Evolutionary conservation across 192 early-diverging fungal species (phyloP), one percentile per base, ranked within the genome.

Genomic region (Entomortierella chlamydospora): DNA sequence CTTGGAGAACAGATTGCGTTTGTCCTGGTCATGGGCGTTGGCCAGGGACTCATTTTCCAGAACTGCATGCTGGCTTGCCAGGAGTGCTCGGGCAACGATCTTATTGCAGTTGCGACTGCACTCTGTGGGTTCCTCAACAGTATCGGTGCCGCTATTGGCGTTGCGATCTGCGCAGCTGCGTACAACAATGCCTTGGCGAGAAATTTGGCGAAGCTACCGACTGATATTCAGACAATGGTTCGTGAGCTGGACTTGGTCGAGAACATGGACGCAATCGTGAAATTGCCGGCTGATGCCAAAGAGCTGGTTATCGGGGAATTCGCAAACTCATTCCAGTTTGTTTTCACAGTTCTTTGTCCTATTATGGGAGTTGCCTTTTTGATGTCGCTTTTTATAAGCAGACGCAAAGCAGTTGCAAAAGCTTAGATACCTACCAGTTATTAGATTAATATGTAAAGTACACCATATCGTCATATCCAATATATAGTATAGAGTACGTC

Each of bases 1-100:
- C 25, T 74, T 8, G 85, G 64, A 18, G 18, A 84, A 39, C 90
- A 89, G 53, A 82, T 90, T 20, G 81, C 82, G 10, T 88, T 84
- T 53, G 71, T 94, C 37, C 61, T 95, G 6, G 65, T 95, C 61
- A 67, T 90, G 54, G 95, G 94, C 2, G 58, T 92, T 22, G 96
- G 96, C 7, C 83, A 91, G 49, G 95, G 96, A 41, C 82, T 80
- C 30, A 84, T 90, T 56, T 83, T 94, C 62, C 93, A 95, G 82
- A 90, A 88, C n/a, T 85, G 89, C 15, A 74, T 88, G 34, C 74
- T 95, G 10, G 85, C 86, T 20, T 83, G 86, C 29, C 95, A 96
- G 72, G 83, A 89, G 2, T 72, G 87, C 25, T 93, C 93, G 18
- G 51, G 59, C 4, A 53, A 82, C 20, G 61, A 73, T 29, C 83